phyloP scores from a whole-genome alignment of 2,329 filamentous ascomycete genomes.

The Mycosphaerella arachidis region DNA sequence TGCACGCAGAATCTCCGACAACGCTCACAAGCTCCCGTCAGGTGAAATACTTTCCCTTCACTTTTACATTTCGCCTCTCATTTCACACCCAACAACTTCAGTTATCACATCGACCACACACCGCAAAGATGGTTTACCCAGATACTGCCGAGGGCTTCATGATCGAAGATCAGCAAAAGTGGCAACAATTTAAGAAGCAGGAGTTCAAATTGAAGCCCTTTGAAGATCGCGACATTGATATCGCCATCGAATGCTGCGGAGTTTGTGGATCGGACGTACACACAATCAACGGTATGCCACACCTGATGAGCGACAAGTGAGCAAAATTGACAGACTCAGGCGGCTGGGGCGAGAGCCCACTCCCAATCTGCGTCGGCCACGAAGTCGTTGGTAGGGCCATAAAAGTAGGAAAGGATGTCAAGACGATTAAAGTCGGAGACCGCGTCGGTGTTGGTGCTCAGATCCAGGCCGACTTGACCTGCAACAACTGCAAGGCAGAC shows the following conservation, averaged over 20 bases:
- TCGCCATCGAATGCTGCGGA: conserved; percentile 79
- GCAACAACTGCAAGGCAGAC: conserved; percentile 45
- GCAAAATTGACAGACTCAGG: conserved; percentile 30
- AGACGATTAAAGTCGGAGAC: conserved; percentile 43
- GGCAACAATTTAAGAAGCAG: conserved; percentile 49
- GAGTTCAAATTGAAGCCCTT: conserved; percentile 81
- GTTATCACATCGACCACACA: not conserved
- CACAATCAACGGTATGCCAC: conserved; percentile 26
- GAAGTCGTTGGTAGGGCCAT: conserved; percentile 50
- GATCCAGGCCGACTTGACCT: conserved; percentile 47
- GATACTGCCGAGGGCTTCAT: conserved; percentile 49
- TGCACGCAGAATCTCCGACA: conserved; percentile 1
- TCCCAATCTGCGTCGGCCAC: conserved; percentile 64
- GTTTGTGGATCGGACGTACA: conserved; percentile 37
- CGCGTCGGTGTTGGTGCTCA: conserved; percentile 49
- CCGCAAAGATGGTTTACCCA: conserved; percentile 46
- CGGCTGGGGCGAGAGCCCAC: conserved; percentile 62
- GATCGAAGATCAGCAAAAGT: conserved; percentile 56
- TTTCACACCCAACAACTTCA: not conserved
- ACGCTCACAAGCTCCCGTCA: not conserved
- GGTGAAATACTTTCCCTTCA: not conserved
- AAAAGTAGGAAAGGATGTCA: conserved; percentile 49
- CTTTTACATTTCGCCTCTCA: not conserved
- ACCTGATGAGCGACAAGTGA: not conserved
- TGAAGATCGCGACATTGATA: conserved; percentile 79